Base-by-base conservation (phyloP, 2,329 filamentous ascomycete genomes). In the Trichoderma oligosporum region DNA sequence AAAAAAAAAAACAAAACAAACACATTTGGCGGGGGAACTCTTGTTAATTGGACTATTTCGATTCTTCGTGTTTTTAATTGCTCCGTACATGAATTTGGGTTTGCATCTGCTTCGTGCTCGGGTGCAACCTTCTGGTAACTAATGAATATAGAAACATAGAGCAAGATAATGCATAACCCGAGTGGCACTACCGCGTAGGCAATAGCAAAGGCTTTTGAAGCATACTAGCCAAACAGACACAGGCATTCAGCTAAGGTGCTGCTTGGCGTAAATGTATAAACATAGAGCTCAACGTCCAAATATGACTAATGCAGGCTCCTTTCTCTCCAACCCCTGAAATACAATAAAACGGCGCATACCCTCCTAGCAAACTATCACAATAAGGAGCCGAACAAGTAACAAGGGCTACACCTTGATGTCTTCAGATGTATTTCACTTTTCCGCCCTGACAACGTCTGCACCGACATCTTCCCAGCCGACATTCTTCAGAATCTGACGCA, bases 381-480 rank as follows among this genome's bases (percentile, higher is more conserved):
- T 25, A 35, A 31, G 31, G 14, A 18, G 14, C 25, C 9, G 14
- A 42, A 56, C 45, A 51, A 55, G 24, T 22, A 56, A 45, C 3
- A 7, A 42, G 22, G 25, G 14, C n/a, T 41, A 33, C 57, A 52
- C 3, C 9, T 39, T 41, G 2, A 18, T 22, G 8, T 47, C 35
- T 38, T 27, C 38, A 14, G 35, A 51, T 12, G 16, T 22, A 18
- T 22, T 35, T 56, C 29, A 57, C 39, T 62, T 64, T 56, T 66
- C 66, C 42, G 61, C 59, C 53, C 65, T 69, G 62, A 66, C 62
- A 54, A 62, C 62, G 52, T 66, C 61, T 33, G 20, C 54, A 41
- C 83, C 77, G 52, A 89, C 70, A 64, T 88, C 83, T 64, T 91
- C 87, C 75, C 88, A 87, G 1, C 83, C 82, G 51, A 90, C 80